Evolutionary conservation across 768 basidiomycete species (phyloP), one percentile per base, ranked within the genome.

Genomic region (Suillus subaureus): DNA sequence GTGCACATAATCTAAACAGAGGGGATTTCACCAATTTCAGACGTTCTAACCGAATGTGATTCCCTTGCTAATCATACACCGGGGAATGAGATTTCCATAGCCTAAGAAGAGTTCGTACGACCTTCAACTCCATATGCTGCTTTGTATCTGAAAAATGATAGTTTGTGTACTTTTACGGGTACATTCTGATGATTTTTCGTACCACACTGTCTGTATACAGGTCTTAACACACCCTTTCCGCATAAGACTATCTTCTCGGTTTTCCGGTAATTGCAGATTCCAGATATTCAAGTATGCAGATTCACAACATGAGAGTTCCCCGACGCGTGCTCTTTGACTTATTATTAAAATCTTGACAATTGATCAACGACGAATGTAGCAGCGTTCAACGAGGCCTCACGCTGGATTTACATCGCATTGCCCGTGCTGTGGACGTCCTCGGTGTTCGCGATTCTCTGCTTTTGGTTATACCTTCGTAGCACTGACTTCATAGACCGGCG

Each of bases 401-500:
- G 18, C 54, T 37, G n/a, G 3, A 23, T 23, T 37, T 56, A 23
- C 37, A 13, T 42, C 26, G 6, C 6, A 42, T 60, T 8, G 26
- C 26, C 21, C 15, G 26, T 35, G 26, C 18, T 60, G 13, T 28
- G 40, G 28, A 7, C 11, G 31, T 42, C 26, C 26, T 60, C 26
- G 39, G 11, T 28, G 6, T 28, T 21, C 9, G 8, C 13, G 61
- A 21, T 28, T 6, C 28, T 33, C n/a, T 21, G 62, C 1, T 37
- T 21, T 39, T 28, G 11, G n/a, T 21, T 35, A 55, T 76, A 75
- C 11, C 75, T 67, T 65, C 18, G 70, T 57, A 39, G 69, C 57
- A 76, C 67, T 21, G 67, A 67, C 42, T 69, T 68, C 67, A 75
- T 71, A 15, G 75, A 78, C 73, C 68, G 69, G 43, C 47, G 61